Conservation (phyloP, 441 rosid species). For the Erodium trifolium region DNA sequence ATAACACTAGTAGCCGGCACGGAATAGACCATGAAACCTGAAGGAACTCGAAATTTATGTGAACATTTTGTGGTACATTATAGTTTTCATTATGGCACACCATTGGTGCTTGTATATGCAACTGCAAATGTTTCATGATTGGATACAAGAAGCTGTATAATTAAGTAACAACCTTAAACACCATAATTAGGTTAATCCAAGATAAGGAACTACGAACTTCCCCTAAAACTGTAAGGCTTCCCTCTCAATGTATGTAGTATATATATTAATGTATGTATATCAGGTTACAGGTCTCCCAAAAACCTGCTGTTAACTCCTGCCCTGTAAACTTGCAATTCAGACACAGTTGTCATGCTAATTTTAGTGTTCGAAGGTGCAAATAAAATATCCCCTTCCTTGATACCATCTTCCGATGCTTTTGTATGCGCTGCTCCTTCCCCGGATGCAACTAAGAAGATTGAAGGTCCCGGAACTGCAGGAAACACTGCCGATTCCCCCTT, state of each 20-base stretch:
- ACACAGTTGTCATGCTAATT: slow-evolving; percentile 29
- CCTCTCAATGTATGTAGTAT: no score
- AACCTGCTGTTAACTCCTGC: slow-evolving; percentile 60
- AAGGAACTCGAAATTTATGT: no score
- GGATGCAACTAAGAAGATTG: slow-evolving; percentile 35
- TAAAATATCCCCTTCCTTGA: slow-evolving; percentile 45
- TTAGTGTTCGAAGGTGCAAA: slow-evolving; percentile 51
- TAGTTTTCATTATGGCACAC: background rate
- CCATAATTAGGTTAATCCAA: no score
- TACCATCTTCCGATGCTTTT: slow-evolving; percentile 20
- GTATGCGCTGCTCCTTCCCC: slow-evolving; percentile 42
- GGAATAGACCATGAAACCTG: no score
- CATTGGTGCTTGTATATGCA: background rate
- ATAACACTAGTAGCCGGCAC: no score
- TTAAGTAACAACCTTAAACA: background rate
- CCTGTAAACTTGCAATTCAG: slow-evolving; percentile 47
- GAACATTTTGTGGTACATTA: no score
- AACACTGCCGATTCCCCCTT: slow-evolving; percentile 40
- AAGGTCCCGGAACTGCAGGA: slow-evolving; percentile 48
- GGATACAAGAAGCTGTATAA: background rate
- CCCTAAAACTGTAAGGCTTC: no score
- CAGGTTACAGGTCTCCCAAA: slow-evolving; percentile 25
- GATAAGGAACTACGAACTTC: no score
- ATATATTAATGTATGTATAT: background rate
- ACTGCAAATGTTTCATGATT: background rate